phyloP scores from a whole-genome alignment of 345 rosid species.

The Cochlearia excelsa region DNA sequence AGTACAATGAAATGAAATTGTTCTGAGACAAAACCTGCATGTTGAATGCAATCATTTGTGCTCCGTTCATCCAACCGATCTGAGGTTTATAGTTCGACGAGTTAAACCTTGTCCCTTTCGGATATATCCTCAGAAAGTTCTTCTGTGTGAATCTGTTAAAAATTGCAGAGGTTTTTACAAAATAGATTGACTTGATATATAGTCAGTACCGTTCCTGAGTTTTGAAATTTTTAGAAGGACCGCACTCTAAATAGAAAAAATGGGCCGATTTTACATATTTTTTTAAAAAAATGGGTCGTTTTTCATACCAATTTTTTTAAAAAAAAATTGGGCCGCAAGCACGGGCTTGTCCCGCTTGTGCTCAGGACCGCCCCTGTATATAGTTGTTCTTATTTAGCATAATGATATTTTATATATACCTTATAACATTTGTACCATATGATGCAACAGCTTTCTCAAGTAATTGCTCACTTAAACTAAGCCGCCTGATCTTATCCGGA shows the following conservation, averaged over 20 bases:
- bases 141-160: conserved; percentile 46
- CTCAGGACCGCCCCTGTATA: too few species aligned
- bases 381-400: not conserved
- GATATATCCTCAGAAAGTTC: conserved; percentile 54
- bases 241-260: too few species aligned
- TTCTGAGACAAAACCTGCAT: conserved; percentile 62
- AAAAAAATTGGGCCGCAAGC: too few species aligned
- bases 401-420: conserved; percentile 20
- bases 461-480: conserved; percentile 40
- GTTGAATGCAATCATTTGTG: conserved; percentile 89
- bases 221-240: too few species aligned
- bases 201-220: too few species aligned
- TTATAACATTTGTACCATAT: conserved; percentile 35
- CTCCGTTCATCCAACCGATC: conserved; percentile 70
- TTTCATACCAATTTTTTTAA: too few species aligned
- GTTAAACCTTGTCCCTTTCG: conserved; percentile 54
- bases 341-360: too few species aligned
- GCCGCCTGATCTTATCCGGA: conserved; percentile 37
- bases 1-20: not conserved
- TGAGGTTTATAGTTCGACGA: conserved; percentile 65
- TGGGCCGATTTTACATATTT: too few species aligned
- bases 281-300: too few species aligned
- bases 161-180: not conserved
- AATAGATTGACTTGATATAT: conserved; percentile 3
- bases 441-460: conserved; percentile 42